phyloP scores from a whole-genome alignment of 2,329 filamentous ascomycete species.

The Verticillium zaregamsianum region DNA sequence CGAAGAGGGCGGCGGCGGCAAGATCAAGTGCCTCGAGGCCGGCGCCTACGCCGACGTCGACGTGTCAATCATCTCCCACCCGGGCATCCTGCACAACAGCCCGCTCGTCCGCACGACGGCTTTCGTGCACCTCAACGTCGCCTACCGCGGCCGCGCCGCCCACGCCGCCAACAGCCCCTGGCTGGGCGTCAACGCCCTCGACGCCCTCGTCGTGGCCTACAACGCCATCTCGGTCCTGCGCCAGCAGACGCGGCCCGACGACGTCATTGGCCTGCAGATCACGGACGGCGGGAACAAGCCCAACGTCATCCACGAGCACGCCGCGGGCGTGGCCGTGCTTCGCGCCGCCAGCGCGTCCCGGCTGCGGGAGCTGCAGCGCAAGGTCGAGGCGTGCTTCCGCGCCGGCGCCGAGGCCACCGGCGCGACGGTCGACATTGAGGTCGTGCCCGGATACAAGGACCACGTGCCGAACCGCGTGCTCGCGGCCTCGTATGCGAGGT shows the following conservation, averaged over 20 bases:
- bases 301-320: slow-evolving; percentile 42
- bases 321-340: slow-evolving; percentile 30
- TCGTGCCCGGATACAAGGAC: slow-evolving; percentile 43
- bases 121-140: slow-evolving; percentile 41
- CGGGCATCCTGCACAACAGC: slow-evolving; percentile 4
- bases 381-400: slow-evolving; percentile 37
- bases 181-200: slow-evolving; percentile 36
- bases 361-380: slow-evolving; percentile 31
- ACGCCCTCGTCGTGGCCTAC: slow-evolving; percentile 25
- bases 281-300: slow-evolving; percentile 29
- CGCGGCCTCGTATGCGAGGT: slow-evolving; percentile 37
- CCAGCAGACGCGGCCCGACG: slow-evolving; percentile 23
- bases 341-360: slow-evolving; percentile 21
- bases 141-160: slow-evolving; percentile 2
- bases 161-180: slow-evolving; percentile 35
- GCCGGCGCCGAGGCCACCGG: slow-evolving; percentile 39
- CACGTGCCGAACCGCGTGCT: slow-evolving; percentile 50
- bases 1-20: slow-evolving; percentile 47
- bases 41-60: slow-evolving; percentile 32
- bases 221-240: slow-evolving; percentile 25
- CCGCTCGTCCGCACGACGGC: slow-evolving; percentile 37
- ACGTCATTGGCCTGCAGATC: slow-evolving; percentile 32
- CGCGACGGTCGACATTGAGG: slow-evolving; percentile 39
- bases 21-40: slow-evolving; percentile 36
- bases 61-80: slow-evolving; percentile 24